Base-by-base conservation (phyloP, 805 yeast species). In the Cyberlindnera suaveolens region DNA sequence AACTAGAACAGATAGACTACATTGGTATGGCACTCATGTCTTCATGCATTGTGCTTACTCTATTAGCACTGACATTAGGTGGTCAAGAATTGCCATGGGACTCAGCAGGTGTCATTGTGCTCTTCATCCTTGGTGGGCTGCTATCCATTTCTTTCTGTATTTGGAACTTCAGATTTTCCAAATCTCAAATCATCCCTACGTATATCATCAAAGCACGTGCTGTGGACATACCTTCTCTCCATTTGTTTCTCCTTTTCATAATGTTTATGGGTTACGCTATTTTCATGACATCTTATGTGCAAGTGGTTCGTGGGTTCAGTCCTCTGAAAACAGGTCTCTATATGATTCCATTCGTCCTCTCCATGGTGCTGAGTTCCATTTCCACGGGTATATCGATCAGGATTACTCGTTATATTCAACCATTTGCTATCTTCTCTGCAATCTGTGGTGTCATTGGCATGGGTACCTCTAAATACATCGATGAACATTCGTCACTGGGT, bases 11-110 rank as follows among this genome's bases (percentile, higher is more conserved):
- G 19, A 62, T 80, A 36, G 85, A 80, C 57, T 74, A 65, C 51
- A 13, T 70, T 5, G 84, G 83, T 2, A 70, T 23, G n/a, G 50
- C 65, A 16, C 49, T 77, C 10, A 49, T 75, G 27, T 57, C 72
- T 5, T 53, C 64, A 3, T 74, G 76, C 1, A 50, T 71, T 36
- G 74, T 77, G 6, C 53, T 78, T 36, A 44, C 75, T 1, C 58
- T 71, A 41, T 60, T 73, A 34, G 85, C 71, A 0, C 56, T 80
- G 31, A 70, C 81, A 0, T 72, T 78, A 50, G 85, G 84, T 18
- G 80, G 81, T 3, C 58, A 62, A 30, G 64, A 70, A 30, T 70
- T 60, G 51, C 60, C 75, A 2, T 81, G 86, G 86, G 55, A 61
- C 3, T 72, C 81, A 0, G 74, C 75, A 15, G 69, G 75, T 4